Evolutionary conservation across 1,139 yeast species (phyloP), one percentile per base, ranked within the genome.

Genomic region (Kodamaea anthophila): DNA sequence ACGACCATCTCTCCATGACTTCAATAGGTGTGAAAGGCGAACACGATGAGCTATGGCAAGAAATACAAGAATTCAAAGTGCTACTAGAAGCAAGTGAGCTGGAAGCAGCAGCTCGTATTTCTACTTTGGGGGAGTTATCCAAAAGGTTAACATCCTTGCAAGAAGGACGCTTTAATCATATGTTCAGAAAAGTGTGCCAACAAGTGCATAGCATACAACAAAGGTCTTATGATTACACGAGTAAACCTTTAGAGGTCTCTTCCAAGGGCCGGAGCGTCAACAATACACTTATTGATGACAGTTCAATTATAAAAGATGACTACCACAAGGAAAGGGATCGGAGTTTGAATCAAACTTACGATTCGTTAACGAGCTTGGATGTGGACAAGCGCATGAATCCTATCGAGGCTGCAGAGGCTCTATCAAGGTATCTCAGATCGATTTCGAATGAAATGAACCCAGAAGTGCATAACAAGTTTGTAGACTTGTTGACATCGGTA

Each of bases 401-500:
- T 3, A 16, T 28, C 9, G 41, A 40, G 22, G 34, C 44, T 3
- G 34, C 39, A 18, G 40, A 38, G 5, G 26, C 35, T 20, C 27
- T 40, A 21, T 33, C 35, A 23, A 30, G 32, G 11, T 40, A 39
- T 19, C 30, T 40, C 19, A 24, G 31, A 13, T 37, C 44, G 18
- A 38, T 40, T 8, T 36, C 40, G 23, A 37, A 36, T 26, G 38
- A 39, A 15, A 26, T 37, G 25, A 34, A 29, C 28, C 42, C 44
- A 9, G 30, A 28, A 10, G 21, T 40, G 16, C 35, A 36, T 13
- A 20, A 31, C 7, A 35, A 33, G 15, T 45, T 53, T 10, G 33
- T 37, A 3, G 44, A 46, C 11, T 37, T 50, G 8, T 26, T 51
- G 18, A 29, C 26, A 4, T 26, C 46, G 2, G 42, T 49, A 2